phyloP scores from a whole-genome alignment of 768 basidiomycete species.

The Sporobolomyces phaffii region DNA sequence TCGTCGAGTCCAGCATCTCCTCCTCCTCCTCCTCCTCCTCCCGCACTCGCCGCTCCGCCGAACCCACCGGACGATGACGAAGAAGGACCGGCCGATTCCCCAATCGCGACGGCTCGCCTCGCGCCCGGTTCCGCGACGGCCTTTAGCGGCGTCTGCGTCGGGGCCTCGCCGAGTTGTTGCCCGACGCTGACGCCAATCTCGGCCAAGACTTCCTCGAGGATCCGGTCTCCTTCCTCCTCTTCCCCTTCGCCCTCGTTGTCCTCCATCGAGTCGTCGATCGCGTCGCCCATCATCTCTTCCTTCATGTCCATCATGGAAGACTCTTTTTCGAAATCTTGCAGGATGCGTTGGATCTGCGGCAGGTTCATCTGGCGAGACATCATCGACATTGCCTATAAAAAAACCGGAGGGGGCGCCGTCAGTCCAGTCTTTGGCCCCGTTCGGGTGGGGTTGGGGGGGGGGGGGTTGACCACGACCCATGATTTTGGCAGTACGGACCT shows the following conservation, averaged over 20 bases:
- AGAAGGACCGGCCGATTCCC: constrained; percentile 58
- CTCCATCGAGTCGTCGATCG: constrained; percentile 88
- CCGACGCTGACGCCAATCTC: constrained; percentile 90
- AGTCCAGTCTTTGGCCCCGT: no score
- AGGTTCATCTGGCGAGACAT: constrained; percentile 97
- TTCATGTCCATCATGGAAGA: constrained; percentile 99
- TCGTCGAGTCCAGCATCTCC: constrained; percentile 76
- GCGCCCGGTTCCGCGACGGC: constrained; percentile 49
- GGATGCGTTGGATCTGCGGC: constrained; percentile 87
- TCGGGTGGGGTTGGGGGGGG: no score
- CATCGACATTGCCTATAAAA: constrained; percentile 83
- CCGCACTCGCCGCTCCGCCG: constrained; percentile 52
- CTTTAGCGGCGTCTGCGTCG: constrained; percentile 34
- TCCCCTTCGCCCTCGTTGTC: constrained; percentile 76
- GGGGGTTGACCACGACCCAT: no score
- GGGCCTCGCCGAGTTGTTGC: constrained; percentile 55
- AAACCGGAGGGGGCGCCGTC: no score
- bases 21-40: constrained; percentile 48
- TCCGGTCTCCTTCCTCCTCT: constrained; percentile 94
- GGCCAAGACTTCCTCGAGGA: constrained; percentile 88
- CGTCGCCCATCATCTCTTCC: constrained; percentile 99
- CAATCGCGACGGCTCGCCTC: constrained; percentile 77
- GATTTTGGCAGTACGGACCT: no score
- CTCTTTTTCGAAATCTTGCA: constrained; percentile 97
- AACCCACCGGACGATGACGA: no score